Evolutionary conservation across 331 rosid genomes (phyloP), one percentile per base, ranked within the genome.

Genomic region (Phaseolus coccineus): DNA sequence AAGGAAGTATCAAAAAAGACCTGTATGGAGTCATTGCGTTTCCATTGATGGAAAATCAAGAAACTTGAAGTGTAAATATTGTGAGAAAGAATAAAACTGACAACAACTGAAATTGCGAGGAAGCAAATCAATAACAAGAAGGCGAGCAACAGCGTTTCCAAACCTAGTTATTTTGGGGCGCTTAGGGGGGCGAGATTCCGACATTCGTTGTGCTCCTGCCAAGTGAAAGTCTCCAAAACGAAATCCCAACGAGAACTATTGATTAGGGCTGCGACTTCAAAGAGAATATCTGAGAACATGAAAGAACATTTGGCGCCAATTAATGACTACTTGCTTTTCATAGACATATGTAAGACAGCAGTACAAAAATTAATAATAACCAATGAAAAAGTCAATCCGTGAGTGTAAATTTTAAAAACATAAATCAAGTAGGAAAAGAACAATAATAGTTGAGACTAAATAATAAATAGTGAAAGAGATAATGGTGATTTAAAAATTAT

Each of bases 161-260:
- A 47, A 94, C 98, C 97, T 89, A 30, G 77, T 44, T 44, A 86
- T 82, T 81, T 83, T 94, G 67, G 81, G 87, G 76, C 95, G 98
- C 89, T 94, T 94, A 4, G 88, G 76, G 25, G 92, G 82, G 24
- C 85, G 93, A 62, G 74, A 86, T 63, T 87, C 88, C 42, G 74
- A 89, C 98, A 94, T 94, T 74, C 46, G 15, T 69, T 4, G 69
- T 19, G 28, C 8, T 3, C 22, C 81, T 39, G 27, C 14, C 27
- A 48, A 30, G 30, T 40, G 35, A 52, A 14, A 27, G 22, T 27
- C 13, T 69, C 58, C 24, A 22, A 55, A 55, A 55, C n/a, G 69
- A 47, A 77, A 73, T 74, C 82, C 82, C 79, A 33, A 27, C 69
- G 57, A 47, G 22, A 48, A 24, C 13, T 13, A 8, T 27, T 63